Evolutionary conservation across 169 alveolate genomes (phyloP).

Genomic region (Blepharisma undulans): DNA sequence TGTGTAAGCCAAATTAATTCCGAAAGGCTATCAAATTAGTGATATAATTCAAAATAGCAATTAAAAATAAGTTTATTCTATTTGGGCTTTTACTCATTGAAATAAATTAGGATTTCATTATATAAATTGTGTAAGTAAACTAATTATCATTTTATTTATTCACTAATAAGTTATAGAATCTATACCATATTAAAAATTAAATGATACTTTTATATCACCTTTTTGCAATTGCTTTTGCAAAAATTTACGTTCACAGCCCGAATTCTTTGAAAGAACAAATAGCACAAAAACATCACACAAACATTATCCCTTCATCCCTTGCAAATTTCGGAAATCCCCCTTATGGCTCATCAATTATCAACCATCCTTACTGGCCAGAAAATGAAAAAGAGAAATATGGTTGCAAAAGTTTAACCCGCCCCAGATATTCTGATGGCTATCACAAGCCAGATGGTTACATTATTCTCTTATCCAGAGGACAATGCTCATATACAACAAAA

Average conservation of each 20-base stretch:
- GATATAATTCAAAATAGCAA: too few relatives aligned
- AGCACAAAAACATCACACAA: not conserved
- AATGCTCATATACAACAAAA: slow-evolving; percentile 66
- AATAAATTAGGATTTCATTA: too few relatives aligned
- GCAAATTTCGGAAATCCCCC: slow-evolving; percentile 49
- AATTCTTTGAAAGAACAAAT: too few relatives aligned
- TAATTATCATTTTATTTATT: too few relatives aligned
- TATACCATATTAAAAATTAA: not conserved
- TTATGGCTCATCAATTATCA: slow-evolving; percentile 24
- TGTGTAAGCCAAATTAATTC: too few relatives aligned
- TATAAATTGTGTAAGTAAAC: too few relatives aligned
- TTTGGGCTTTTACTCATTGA: too few relatives aligned
- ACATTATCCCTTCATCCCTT: slow-evolving; percentile 12
- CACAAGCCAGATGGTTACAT: too few relatives aligned
- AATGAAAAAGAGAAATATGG: not conserved
- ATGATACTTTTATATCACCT: not conserved
- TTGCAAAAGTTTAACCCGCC: not conserved
- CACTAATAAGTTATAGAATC: not conserved
- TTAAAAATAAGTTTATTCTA: too few relatives aligned
- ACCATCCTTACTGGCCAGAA: not conserved
- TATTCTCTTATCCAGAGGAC: slow-evolving; percentile 69
- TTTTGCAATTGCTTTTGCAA: not conserved
- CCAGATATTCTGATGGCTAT: not conserved
- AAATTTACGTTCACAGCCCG: not conserved
- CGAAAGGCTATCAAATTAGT: too few relatives aligned